These are phyloP conservation scores for Exidia glandulosa DNA, from an alignment of 768 basidiomycete species.

Conservation along the genomic window DNA sequence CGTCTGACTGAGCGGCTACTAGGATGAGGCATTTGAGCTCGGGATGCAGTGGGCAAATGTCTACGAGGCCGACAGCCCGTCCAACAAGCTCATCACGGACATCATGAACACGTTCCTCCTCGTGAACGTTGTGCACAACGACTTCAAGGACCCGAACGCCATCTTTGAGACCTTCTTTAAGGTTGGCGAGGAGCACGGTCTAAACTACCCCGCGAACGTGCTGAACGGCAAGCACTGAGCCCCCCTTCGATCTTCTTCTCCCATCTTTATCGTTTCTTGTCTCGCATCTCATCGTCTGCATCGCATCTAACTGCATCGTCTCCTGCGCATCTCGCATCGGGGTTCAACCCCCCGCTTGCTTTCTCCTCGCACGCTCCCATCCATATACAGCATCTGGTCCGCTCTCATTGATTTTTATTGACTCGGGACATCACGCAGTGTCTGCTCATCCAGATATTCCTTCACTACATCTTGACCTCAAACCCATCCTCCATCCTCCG, in stretches of 20 bases:
- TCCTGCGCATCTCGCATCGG: background rate
- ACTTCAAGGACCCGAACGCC: conserved; percentile 73
- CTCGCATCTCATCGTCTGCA: background rate
- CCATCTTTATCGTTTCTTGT: background rate
- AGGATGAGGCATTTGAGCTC: conserved; percentile 93
- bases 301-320: background rate
- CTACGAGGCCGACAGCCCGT: conserved; percentile 67
- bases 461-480: background rate
- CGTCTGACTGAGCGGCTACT: conserved; percentile 5
- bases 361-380: background rate
- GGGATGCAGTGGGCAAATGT: conserved; percentile 84
- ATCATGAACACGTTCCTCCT: conserved; percentile 76
- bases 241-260: background rate
- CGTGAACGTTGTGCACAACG: conserved; percentile 94
- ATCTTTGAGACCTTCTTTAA: conserved; percentile 84
- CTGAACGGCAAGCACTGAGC: background rate
- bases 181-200: conserved; percentile 51
- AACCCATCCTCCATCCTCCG: too few relatives aligned
- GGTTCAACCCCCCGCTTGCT: conserved; percentile 1
- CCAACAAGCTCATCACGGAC: conserved; percentile 62
- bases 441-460: background rate
- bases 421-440: background rate
- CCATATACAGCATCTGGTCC: background rate
- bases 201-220: background rate
- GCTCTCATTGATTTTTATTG: background rate